A percentile compares a stretch with the other conserved stretches of the same genome.
Conservation (phyloP, 345 rosid genomes). For the Noccaea bulbosa region DNA sequence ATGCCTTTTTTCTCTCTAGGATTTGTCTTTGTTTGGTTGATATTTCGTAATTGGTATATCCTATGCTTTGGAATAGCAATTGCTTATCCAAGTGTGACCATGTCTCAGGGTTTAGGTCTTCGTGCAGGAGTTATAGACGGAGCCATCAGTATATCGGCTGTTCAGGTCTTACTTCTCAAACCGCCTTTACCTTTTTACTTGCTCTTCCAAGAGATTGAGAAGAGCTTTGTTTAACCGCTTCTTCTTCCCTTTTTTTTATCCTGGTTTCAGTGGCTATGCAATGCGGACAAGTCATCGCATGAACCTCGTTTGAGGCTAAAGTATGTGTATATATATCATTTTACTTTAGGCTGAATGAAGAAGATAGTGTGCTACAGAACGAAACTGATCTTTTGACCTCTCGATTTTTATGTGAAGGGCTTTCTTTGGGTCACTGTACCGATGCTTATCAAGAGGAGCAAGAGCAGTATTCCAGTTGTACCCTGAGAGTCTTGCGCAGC, state of each 20-base stretch:
- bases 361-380: not conserved
- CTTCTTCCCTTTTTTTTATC: not conserved
- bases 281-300: slow-evolving; percentile 95
- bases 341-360: not conserved
- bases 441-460: slow-evolving; percentile 86
- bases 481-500: slow-evolving; percentile 84
- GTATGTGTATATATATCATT: slow-evolving; percentile 54
- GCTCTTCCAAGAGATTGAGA: not conserved
- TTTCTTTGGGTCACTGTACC: slow-evolving; percentile 83
- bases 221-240: not conserved
- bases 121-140: slow-evolving; percentile 91
- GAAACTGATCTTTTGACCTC: slow-evolving; percentile 21
- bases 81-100: not conserved
- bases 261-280: slow-evolving; percentile 83
- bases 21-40: not conserved
- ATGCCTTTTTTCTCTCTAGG: not conserved
- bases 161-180: slow-evolving; percentile 59
- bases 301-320: slow-evolving; percentile 85
- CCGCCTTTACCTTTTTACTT: slow-evolving; percentile 12
- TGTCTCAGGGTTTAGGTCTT: slow-evolving; percentile 79
- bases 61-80: not conserved
- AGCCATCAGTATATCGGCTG: slow-evolving; percentile 94
- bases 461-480: slow-evolving; percentile 91
- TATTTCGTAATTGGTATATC: not conserved
- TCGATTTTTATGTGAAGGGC: slow-evolving; percentile 56